These are phyloP conservation scores for Niveomyces coronatus DNA, from an alignment of 2,329 filamentous ascomycete species.

Conservation along the genomic window DNA sequence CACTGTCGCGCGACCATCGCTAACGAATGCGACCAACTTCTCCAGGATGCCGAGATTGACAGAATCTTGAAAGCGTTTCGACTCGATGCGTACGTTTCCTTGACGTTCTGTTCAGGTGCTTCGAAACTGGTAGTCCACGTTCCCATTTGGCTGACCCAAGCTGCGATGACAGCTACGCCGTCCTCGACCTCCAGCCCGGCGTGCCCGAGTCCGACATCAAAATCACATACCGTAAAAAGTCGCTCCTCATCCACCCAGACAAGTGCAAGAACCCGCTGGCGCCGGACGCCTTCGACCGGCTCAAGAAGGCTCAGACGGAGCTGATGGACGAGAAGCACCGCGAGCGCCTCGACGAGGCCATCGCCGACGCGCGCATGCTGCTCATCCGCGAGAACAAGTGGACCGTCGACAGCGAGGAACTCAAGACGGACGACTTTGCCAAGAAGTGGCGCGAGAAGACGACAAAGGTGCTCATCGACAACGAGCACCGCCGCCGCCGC, in stretches of 20 bases:
- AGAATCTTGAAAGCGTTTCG: slow-evolving; percentile 87
- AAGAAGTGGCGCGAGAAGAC: slow-evolving; percentile 85
- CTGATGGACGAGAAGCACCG: slow-evolving; percentile 93
- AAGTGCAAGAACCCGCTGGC: slow-evolving; percentile 87
- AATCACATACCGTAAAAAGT: slow-evolving; percentile 86
- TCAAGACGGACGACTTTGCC: slow-evolving; percentile 74
- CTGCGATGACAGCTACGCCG: slow-evolving; percentile 58
- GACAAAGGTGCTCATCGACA: slow-evolving; percentile 81
- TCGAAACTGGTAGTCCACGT: too few relatives aligned
- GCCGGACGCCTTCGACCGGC: slow-evolving; percentile 89
- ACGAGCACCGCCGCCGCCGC: slow-evolving; percentile 72
- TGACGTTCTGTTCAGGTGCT: too few relatives aligned
- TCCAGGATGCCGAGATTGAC: slow-evolving; percentile 85
- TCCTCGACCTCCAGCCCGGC: slow-evolving; percentile 90
- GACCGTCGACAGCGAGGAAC: slow-evolving; percentile 78
- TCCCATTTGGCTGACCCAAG: slow-evolving; percentile 2
- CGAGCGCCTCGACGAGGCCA: slow-evolving; percentile 79
- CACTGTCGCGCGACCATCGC: slow-evolving; percentile 2
- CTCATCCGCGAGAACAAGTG: slow-evolving; percentile 91
- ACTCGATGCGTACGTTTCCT: slow-evolving; percentile 42
- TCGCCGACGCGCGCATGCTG: slow-evolving; percentile 90
- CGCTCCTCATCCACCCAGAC: slow-evolving; percentile 97
- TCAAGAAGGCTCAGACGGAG: slow-evolving; percentile 88
- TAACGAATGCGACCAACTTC: background rate
- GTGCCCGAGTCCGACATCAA: slow-evolving; percentile 96